Evolutionary conservation across 1,139 yeast species (phyloP).

Genomic region (Candida glucosophila): DNA sequence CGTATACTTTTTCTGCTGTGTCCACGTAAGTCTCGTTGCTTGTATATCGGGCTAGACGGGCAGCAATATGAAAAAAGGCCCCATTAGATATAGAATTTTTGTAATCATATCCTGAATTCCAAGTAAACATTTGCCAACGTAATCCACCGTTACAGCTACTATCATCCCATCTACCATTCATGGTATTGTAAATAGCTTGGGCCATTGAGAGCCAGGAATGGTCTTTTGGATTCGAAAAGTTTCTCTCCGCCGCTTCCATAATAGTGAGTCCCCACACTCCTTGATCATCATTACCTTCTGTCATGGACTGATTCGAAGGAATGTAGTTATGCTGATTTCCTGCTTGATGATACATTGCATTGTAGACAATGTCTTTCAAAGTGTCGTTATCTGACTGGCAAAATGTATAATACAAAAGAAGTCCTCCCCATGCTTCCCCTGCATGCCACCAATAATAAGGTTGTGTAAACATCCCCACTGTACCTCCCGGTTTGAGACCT

Average conservation of each 20-base stretch:
- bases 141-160: slow-evolving; percentile 64
- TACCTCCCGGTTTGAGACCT: slow-evolving; percentile 45
- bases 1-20: slow-evolving; percentile 60
- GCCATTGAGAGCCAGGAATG: slow-evolving; percentile 65
- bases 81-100: slow-evolving; percentile 77
- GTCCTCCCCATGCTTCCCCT: slow-evolving; percentile 59
- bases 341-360: slow-evolving; percentile 43
- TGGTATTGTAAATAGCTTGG: slow-evolving; percentile 69
- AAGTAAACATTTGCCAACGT: slow-evolving; percentile 78
- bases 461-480: slow-evolving; percentile 47
- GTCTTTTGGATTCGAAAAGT: slow-evolving; percentile 41
- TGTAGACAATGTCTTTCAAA: slow-evolving; percentile 27
- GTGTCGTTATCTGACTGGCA: slow-evolving; percentile 38
- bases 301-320: slow-evolving; percentile 51
- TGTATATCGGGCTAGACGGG: slow-evolving; percentile 69
- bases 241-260: slow-evolving; percentile 55
- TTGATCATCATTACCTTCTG: slow-evolving; percentile 68
- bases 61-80: slow-evolving; percentile 67
- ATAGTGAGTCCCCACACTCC: slow-evolving; percentile 62
- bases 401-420: slow-evolving; percentile 42
- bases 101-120: slow-evolving; percentile 71
- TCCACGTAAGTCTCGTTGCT: slow-evolving; percentile 53
- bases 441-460: slow-evolving; percentile 74
- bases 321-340: slow-evolving; percentile 46
- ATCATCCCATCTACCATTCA: slow-evolving; percentile 70